Conservation (phyloP, 176 grass and related monocot species). For the Carex scoparia region DNA sequence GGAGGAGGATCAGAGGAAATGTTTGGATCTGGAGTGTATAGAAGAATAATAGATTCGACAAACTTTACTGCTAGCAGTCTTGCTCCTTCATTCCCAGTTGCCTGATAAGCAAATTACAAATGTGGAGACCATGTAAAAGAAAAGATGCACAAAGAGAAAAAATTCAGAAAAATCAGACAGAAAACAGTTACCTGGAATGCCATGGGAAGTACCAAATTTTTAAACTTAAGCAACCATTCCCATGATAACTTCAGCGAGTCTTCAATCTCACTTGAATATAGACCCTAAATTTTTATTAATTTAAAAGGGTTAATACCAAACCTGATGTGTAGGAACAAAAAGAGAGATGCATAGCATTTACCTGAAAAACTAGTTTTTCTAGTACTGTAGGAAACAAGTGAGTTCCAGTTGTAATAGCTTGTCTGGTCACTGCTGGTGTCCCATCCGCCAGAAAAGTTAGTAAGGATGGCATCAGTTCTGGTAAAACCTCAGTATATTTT, state of each 20-base stretch:
- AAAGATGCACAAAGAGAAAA: conserved; percentile 2
- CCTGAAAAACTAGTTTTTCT: conserved; percentile 69
- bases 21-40: conserved; percentile 76
- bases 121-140: conserved; percentile 4
- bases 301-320: neutral
- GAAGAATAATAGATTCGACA: conserved; percentile 73
- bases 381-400: conserved; percentile 56
- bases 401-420: conserved; percentile 80
- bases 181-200: conserved; percentile 47
- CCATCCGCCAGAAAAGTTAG: conserved; percentile 66
- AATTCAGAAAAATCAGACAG: neutral
- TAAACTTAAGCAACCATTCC: conserved; percentile 74
- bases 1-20: conserved; percentile 67
- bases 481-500: conserved; percentile 46
- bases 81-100: conserved; percentile 61
- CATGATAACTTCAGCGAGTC: conserved; percentile 63
- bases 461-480: conserved; percentile 54
- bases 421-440: conserved; percentile 60
- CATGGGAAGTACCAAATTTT: conserved; percentile 48
- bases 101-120: conserved; percentile 35
- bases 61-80: conserved; percentile 76
- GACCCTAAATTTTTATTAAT: conserved; percentile 38
- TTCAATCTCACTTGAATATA: conserved; percentile 71
- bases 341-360: conserved; percentile 17
- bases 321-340: neutral